phyloP scores from a whole-genome alignment of 2,329 filamentous ascomycete genomes.

The Colletotrichum melonis region DNA sequence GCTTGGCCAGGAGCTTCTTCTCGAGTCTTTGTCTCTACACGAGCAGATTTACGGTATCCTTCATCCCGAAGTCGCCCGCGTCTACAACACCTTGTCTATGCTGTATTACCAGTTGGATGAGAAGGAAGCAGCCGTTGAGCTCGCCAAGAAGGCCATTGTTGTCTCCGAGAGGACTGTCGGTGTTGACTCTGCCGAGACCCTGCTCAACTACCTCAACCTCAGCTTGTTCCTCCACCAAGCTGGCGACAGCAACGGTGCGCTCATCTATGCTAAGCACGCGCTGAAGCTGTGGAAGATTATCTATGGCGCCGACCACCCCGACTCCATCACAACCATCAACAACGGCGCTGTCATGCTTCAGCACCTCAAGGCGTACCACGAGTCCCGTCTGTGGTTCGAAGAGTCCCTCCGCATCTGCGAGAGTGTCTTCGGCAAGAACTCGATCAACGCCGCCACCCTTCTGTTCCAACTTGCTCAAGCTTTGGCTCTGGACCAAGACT shows the following conservation, averaged over 20 bases:
- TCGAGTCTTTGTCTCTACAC: conserved; percentile 96
- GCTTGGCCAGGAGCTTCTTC: conserved; percentile 91
- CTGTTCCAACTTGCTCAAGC: conserved; percentile 98
- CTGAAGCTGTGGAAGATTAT: conserved; percentile 97
- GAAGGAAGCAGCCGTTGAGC: conserved; percentile 93
- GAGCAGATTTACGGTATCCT: conserved; percentile 99
- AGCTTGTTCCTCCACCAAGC: conserved; percentile 93
- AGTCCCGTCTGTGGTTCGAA: conserved; percentile 97
- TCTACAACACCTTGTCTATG: conserved; percentile 95
- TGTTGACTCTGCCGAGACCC: conserved; percentile 91
- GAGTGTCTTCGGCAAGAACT: conserved; percentile 87
- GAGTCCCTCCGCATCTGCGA: conserved; percentile 91
- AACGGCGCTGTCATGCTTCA: conserved; percentile 99
- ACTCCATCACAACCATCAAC: conserved; percentile 98
- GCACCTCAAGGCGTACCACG: conserved; percentile 91
- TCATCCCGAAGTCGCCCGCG: conserved; percentile 93
- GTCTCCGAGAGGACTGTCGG: conserved; percentile 95
- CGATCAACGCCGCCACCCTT: conserved; percentile 92
- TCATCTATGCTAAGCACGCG: conserved; percentile 91
- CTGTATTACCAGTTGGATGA: conserved; percentile 98
- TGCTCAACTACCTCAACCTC: conserved; percentile 95
- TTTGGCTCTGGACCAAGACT: conserved; percentile 93
- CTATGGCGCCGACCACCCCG: conserved; percentile 92
- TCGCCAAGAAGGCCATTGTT: conserved; percentile 96
- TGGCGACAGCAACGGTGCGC: conserved; percentile 88